phyloP scores from a whole-genome alignment of 805 yeast genomes.

The Starmerella geochares region DNA sequence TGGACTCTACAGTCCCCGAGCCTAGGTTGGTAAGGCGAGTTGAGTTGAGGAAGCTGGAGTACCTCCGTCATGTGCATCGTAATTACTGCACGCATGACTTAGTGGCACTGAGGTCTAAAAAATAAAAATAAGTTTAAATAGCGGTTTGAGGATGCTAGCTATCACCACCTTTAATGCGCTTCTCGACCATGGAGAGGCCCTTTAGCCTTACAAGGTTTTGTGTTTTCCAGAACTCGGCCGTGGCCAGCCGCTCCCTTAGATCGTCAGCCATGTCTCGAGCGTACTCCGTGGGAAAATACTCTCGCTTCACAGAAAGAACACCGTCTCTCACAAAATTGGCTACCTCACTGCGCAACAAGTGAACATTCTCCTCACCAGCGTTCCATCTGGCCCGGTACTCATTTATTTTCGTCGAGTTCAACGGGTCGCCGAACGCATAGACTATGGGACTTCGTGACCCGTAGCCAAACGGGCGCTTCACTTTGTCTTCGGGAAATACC shows the following conservation, averaged over 20 bases:
- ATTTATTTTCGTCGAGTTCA: conserved; percentile 51
- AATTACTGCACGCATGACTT: not conserved
- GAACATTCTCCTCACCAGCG: conserved; percentile 46
- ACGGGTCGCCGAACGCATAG: conserved; percentile 60
- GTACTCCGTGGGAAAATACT: conserved; percentile 2
- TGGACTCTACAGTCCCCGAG: no score
- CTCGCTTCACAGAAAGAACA: conserved; percentile 33
- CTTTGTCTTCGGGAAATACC: conserved; percentile 65
- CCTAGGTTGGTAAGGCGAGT: no score
- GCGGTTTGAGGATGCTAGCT: not conserved
- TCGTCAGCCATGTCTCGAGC: conserved; percentile 4
- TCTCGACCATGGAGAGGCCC: conserved; percentile 15
- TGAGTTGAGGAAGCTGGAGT: no score
- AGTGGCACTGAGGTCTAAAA: not conserved
- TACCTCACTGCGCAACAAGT: conserved; percentile 49
- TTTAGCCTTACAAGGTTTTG: conserved; percentile 15
- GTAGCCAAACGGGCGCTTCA: conserved; percentile 45
- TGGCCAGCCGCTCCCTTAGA: conserved; percentile 1
- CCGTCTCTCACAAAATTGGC: conserved; percentile 59
- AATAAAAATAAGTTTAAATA: not conserved
- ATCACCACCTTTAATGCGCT: conserved; percentile 8
- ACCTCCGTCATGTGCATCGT: no score
- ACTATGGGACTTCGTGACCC: conserved; percentile 58
- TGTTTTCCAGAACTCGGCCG: conserved; percentile 54
- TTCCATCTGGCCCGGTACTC: conserved; percentile 63